Conservation (phyloP, 1,284 basidiomycete species). For the Grifola frondosa region DNA sequence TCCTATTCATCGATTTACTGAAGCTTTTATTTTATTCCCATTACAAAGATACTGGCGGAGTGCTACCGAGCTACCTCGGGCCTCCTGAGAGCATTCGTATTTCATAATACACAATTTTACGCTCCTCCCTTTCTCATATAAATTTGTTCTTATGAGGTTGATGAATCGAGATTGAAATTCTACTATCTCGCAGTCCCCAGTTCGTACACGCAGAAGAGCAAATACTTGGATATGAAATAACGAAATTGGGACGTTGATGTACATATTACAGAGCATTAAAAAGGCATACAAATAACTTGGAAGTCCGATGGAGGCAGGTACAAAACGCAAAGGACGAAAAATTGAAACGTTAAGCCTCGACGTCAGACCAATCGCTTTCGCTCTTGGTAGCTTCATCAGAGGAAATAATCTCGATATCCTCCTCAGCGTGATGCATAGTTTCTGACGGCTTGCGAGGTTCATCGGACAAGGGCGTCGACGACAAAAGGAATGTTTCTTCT, state of each 20-base stretch:
- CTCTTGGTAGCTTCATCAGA: slow-evolving; percentile 13
- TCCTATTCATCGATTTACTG: slow-evolving; percentile 1
- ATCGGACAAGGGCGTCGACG: slow-evolving; percentile 15
- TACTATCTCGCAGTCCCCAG: too few species aligned
- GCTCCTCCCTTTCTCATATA: too few species aligned
- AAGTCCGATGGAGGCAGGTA: too few species aligned
- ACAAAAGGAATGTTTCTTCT: slow-evolving; percentile 14
- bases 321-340: too few species aligned
- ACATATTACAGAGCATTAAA: too few species aligned
- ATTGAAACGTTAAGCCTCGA: too few species aligned
- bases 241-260: too few species aligned
- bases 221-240: too few species aligned
- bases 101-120: slow-evolving; percentile 6
- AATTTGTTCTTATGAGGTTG: too few species aligned
- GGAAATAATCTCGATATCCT: slow-evolving; percentile 19
- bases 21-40: not conserved
- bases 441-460: slow-evolving; percentile 1
- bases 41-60: slow-evolving; percentile 50
- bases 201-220: too few species aligned
- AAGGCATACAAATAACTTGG: too few species aligned
- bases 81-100: slow-evolving; percentile 54
- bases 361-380: slow-evolving; percentile 20
- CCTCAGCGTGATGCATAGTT: slow-evolving; percentile 3
- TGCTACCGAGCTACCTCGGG: slow-evolving; percentile 56
- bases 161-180: too few species aligned